Percentiles rank a stretch among this genome's conserved stretches.
Conservation (phyloP, 257 asterid species). For the Eustoma russellianum region DNA sequence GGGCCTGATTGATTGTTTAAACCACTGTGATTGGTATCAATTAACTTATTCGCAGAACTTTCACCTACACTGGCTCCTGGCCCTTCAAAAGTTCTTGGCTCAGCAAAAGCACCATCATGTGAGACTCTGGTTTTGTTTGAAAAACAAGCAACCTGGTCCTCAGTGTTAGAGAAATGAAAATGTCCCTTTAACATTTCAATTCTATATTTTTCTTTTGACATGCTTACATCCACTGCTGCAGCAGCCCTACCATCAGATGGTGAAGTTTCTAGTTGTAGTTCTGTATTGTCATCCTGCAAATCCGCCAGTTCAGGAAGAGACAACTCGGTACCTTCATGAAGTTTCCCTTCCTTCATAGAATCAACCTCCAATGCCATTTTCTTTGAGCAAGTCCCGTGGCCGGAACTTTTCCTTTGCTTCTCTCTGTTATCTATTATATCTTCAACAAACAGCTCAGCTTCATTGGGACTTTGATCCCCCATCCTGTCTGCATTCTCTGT, state of each 20-base stretch:
- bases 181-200: neutral
- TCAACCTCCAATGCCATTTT: neutral
- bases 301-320: neutral
- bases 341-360: too few species aligned
- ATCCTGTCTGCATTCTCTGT: conserved; percentile 21
- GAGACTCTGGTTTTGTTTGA: neutral
- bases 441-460: neutral
- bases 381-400: neutral
- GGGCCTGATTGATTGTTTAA: conserved; percentile 16
- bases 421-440: conserved; percentile 10
- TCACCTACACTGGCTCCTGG: conserved; percentile 14
- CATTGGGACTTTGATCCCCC: conserved; percentile 1
- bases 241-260: neutral
- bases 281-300: neutral
- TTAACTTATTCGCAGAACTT: conserved; percentile 7
- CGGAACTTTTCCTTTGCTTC: conserved; percentile 1
- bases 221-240: neutral
- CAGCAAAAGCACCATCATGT: neutral
- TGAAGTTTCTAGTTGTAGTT: neutral
- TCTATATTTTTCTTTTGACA: neutral
- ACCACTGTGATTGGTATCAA: conserved; percentile 4
- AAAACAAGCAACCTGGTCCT: neutral
- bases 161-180: neutral
- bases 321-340: too few species aligned
- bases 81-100: conserved; percentile 13